A percentile compares a stretch with the other conserved stretches of the same genome.
phyloP scores from a whole-genome alignment of 371 early-diverging fungal species.

The Mortierella sp. region DNA sequence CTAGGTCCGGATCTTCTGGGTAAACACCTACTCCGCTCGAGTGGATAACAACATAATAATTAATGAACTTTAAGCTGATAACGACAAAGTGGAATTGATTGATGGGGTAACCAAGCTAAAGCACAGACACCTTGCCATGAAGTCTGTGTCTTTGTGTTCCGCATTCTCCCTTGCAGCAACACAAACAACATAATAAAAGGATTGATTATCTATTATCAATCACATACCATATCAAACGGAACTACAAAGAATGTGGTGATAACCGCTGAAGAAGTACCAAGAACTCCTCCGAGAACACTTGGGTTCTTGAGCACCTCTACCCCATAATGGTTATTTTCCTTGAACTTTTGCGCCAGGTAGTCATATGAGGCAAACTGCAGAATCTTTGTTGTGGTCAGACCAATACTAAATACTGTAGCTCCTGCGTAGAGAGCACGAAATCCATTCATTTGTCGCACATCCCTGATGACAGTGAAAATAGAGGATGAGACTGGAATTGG shows the following conservation, averaged over 20 bases:
- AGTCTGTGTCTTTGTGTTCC: neutral
- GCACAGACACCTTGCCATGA: conserved; percentile 6
- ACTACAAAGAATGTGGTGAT: conserved; percentile 50
- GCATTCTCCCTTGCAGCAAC: conserved; percentile 25
- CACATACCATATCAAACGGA: conserved; percentile 51
- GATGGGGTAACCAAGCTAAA: no score
- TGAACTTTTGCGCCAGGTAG: conserved; percentile 30
- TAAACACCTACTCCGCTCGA: neutral
- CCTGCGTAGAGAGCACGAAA: conserved; percentile 48
- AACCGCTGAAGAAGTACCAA: conserved; percentile 51
- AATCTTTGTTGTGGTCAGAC: conserved; percentile 50
- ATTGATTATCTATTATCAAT: neutral
- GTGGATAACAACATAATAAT: neutral
- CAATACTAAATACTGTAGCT: conserved; percentile 47
- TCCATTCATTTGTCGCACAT: conserved; percentile 49
- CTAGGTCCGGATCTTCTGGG: neutral
- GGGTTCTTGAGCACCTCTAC: conserved; percentile 32
- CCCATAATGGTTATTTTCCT: conserved; percentile 30
- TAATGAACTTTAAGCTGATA: neutral
- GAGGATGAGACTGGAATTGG: conserved; percentile 54
- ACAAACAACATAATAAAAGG: neutral
- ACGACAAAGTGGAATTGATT: neutral
- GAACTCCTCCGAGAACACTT: conserved; percentile 26
- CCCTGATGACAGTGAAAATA: conserved; percentile 49
- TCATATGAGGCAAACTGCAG: conserved; percentile 57